phyloP scores from a whole-genome alignment of 129 eudicot genomes.

The Lactuca saligna region DNA sequence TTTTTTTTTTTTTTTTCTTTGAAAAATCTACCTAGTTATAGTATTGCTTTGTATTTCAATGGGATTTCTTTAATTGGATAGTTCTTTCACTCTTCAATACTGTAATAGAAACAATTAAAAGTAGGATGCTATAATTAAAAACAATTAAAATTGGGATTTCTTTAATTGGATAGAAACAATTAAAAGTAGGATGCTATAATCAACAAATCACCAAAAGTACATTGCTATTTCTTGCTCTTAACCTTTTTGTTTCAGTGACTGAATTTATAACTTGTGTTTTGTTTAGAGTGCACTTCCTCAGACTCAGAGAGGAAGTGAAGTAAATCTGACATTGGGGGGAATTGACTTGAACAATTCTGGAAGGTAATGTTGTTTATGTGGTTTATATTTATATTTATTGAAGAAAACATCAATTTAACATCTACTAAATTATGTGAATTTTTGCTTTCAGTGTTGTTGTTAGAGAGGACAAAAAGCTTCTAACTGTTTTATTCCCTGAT shows the following conservation, averaged over 20 bases:
- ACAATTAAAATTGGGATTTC: no score
- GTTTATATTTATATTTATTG: slow-evolving; percentile 5
- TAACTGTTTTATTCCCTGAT: slow-evolving; percentile 96
- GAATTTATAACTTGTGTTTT: slow-evolving; percentile 18
- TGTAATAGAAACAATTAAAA: no score
- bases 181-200: no score
- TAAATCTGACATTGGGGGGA: slow-evolving; percentile 94
- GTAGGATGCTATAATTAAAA: no score
- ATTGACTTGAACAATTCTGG: slow-evolving; percentile 98
- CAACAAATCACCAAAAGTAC: no score
- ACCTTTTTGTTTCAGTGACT: neutral
- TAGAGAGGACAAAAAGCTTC: slow-evolving; percentile 90
- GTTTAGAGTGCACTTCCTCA: slow-evolving; percentile 86
- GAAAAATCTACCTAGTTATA: neutral
- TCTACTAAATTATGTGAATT: slow-evolving; percentile 13
- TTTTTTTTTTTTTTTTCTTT: no score
- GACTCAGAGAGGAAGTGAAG: slow-evolving; percentile 88
- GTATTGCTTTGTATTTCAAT: neutral
- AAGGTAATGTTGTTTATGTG: slow-evolving; percentile 49
- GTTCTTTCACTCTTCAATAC: no score
- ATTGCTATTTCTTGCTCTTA: no score
- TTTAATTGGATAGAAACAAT: no score
- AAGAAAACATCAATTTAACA: neutral
- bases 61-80: no score
- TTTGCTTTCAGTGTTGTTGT: slow-evolving; percentile 81